Evolutionary conservation across 164 flowering plant species (phyloP), one percentile per base, ranked within the genome.

Genomic region (Vitis rotundifolia): DNA sequence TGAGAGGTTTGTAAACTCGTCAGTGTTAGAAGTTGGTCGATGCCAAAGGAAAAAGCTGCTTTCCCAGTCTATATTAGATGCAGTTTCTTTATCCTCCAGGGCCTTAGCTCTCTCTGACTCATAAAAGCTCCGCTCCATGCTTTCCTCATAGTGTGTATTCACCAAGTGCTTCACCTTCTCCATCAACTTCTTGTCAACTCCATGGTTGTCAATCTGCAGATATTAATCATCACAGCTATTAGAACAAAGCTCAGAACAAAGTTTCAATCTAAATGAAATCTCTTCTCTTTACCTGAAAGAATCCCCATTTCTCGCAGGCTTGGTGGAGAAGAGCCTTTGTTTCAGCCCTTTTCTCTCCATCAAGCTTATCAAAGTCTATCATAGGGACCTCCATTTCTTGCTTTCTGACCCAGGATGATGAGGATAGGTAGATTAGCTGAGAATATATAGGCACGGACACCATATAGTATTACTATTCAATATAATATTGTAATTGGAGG

Each of bases 231-330:
- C 44, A 37, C 44, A 37, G 44, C 7, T 37, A 37, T 37, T 37
- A 37, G 44, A 37, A 37, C 44, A 37, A 37, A 37, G 44, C 6
- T 37, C 44, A 6, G 44, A 3, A 37, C 44, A 37, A 37, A 37
- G 6, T 6, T 37, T 37, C 7, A 37, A 37, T 6, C 7, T 5
- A 37, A 6, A 37, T 6, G 5, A 37, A 13, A 29, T 18, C 19
- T 57, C 26, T 22, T 13, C 16, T 16, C 37, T n/a, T 61, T 72
- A 87, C 97, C 86, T 75, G 80, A 75, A 88, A 91, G 84, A 77
- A 90, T 22, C 94, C 94, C 88, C 88, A 88, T 57, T 86, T 83
- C 77, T 87, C 86, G 72, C 97, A 90, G 31, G 92, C 94, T 50
- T 87, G 79, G 58, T 87, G 87, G 58, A 91, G 81, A 44, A 78